phyloP scores from a whole-genome alignment of 2,329 filamentous ascomycete genomes.

The Mycocentrospora acerina region DNA sequence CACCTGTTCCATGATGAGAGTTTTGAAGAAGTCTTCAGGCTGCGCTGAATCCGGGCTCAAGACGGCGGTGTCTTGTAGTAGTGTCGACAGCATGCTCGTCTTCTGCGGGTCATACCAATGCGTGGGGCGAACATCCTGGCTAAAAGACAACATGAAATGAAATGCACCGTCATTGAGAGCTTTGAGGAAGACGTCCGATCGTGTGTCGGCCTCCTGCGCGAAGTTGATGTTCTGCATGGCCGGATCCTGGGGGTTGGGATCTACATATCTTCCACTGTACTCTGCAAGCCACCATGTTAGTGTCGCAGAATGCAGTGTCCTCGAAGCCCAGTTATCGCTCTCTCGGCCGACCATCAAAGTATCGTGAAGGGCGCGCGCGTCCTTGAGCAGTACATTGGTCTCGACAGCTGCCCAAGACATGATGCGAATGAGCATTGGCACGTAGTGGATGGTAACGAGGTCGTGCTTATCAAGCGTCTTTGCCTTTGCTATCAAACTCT shows the following conservation, averaged over 20 bases:
- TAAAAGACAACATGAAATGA: slow-evolving; percentile 84
- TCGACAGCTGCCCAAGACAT: slow-evolving; percentile 78
- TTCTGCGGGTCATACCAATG: slow-evolving; percentile 89
- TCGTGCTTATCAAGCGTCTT: slow-evolving; percentile 78
- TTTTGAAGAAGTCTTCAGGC: slow-evolving; percentile 72
- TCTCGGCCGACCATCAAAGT: slow-evolving; percentile 68
- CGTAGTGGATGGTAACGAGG: slow-evolving; percentile 71
- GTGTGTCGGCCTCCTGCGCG: slow-evolving; percentile 65
- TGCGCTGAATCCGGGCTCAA: slow-evolving; percentile 67
- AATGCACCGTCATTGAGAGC: slow-evolving; percentile 86
- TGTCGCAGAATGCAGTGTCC: slow-evolving; percentile 76
- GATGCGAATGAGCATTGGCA: slow-evolving; percentile 76
- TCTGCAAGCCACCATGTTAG: slow-evolving; percentile 88
- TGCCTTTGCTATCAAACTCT: slow-evolving; percentile 66
- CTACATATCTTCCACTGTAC: slow-evolving; percentile 86
- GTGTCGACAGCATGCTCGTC: slow-evolving; percentile 75
- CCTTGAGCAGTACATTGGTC: slow-evolving; percentile 63
- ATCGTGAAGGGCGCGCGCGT: slow-evolving; percentile 70
- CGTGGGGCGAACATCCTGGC: slow-evolving; percentile 75
- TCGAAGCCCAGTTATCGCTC: slow-evolving; percentile 68
- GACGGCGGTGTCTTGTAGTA: slow-evolving; percentile 76
- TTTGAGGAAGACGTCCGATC: slow-evolving; percentile 72
- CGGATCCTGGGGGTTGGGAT: slow-evolving; percentile 62
- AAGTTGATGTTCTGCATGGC: slow-evolving; percentile 59
- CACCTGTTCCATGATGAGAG: slow-evolving; percentile 73